Evolutionary conservation across 2,329 filamentous ascomycete species (phyloP), one percentile per base, ranked within the genome.

Genomic region (Cladophialophora exuberans): DNA sequence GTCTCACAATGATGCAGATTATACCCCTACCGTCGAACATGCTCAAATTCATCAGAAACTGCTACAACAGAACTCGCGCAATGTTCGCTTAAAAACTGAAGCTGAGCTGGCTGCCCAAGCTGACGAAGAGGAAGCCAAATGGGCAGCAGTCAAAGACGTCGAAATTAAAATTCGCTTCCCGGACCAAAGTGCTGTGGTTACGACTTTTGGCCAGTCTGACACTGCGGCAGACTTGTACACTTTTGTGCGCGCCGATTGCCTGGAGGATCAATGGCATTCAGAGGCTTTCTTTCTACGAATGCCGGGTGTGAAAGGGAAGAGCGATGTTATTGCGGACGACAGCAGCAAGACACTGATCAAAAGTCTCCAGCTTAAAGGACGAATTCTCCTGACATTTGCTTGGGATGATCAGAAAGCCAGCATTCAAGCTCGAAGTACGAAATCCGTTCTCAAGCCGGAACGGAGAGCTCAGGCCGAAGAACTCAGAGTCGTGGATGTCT

Each of bases 111-210:
- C 85, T 30, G 85, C 86, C 20, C 84, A 85, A 61, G 85, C 84
- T 28, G 78, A 82, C 4, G 85, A 83, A 18, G 84, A 86, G 48
- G 81, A 83, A 42, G 84, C 85, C 25, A 86, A 79, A 60, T 75
- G 91, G 1, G 81, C 85, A 4, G 79, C 82, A 4, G 79, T 92
- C 57, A 83, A 82, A 46, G 82, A 83, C 26, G 82, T 96, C 26
- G 80, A 84, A 23, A 79, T 97, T 60, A 90, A 89, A 61, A 82
- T 97, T 44, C 87, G 92, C 22, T 92, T 97, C 64, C 93, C 93
- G 0, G 92, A 97, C 68, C 89, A 92, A 64, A 88, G 85, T 54
- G 85, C 86, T 49, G 83, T 91, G 26, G 83, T 90, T 47, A 86
- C 86, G 73, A 81, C 79, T n/a, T 84, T 95, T 62, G 80, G 79